Percentiles rank a stretch among this genome's conserved stretches.
Conservation (phyloP, 352 stramenopile species). For the Hyphochytrium catenoides region DNA sequence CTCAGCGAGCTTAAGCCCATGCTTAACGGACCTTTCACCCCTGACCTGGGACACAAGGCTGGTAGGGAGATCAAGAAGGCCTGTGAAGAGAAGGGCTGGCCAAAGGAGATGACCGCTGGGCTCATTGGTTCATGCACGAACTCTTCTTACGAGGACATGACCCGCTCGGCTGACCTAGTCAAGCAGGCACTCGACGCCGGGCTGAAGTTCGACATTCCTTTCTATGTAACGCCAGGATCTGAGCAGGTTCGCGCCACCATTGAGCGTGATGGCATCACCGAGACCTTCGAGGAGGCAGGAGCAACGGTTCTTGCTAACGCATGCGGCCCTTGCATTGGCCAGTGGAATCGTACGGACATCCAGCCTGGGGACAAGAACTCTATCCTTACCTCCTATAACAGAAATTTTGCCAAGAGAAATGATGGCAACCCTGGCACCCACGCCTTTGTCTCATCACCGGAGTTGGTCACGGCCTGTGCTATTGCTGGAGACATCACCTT, state of each 20-base stretch:
- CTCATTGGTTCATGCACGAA: conserved; percentile 84
- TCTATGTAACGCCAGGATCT: conserved; percentile 72
- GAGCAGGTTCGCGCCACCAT: conserved; percentile 78
- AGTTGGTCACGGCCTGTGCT: conserved; percentile 66
- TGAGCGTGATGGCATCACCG: conserved; percentile 61
- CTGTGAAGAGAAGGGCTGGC: conserved; percentile 66
- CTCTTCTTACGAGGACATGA: conserved; percentile 81
- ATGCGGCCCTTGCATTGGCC: conserved; percentile 76
- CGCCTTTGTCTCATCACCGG: conserved; percentile 73
- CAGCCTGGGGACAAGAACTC: conserved; percentile 68
- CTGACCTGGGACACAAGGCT: conserved; percentile 59
- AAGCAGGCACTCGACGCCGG: conserved; percentile 51
- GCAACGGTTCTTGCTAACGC: conserved; percentile 71
- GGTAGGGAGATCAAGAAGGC: conserved; percentile 32
- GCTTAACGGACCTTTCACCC: conserved; percentile 74
- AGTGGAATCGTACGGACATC: conserved; percentile 75
- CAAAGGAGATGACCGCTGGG: conserved; percentile 59
- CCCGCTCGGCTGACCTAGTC: conserved; percentile 59
- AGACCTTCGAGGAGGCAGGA: conserved; percentile 63
- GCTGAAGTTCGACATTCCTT: conserved; percentile 72
- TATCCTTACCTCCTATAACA: conserved; percentile 84
- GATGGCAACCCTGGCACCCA: conserved; percentile 76
- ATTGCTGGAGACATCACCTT: conserved; percentile 69
- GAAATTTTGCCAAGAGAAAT: conserved; percentile 82
- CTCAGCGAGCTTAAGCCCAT: conserved; percentile 64